Evolutionary conservation across 2,329 filamentous ascomycete species (phyloP).

Genomic region (Ceratocystis albifundus): DNA sequence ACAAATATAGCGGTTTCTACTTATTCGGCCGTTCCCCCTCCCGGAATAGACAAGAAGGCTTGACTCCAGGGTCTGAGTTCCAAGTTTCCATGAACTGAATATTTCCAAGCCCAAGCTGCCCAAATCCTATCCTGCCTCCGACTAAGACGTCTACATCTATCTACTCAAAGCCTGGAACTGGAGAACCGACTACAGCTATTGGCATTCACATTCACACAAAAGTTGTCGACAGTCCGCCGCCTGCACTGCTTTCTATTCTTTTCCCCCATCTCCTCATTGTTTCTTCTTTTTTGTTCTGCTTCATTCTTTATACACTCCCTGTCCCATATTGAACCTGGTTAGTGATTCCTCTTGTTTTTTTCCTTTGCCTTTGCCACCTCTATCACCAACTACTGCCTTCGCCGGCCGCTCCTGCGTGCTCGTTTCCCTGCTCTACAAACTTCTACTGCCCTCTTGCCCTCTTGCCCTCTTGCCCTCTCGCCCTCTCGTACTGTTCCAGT

Average conservation of each 20-base stretch:
- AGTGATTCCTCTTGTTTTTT: constrained; percentile 9
- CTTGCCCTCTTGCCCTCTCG: neutral
- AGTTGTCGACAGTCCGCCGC: neutral
- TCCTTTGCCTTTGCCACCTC: constrained; percentile 2
- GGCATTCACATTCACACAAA: constrained; percentile 11
- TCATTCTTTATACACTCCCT: constrained; percentile 7
- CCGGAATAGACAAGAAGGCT: constrained; percentile 13
- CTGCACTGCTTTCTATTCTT: neutral
- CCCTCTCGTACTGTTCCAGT: neutral
- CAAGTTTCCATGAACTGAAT: neutral
- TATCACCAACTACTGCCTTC: neutral
- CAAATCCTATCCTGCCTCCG: neutral
- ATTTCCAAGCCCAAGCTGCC: neutral
- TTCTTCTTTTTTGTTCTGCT: constrained; percentile 2
- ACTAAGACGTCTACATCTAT: constrained; percentile 1
- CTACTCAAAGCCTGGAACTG: constrained; percentile 5
- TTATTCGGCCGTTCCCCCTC: constrained; percentile 13
- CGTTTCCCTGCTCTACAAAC: neutral
- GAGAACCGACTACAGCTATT: neutral
- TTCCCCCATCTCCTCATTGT: neutral
- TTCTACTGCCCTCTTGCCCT: neutral
- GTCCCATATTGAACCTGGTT: constrained; percentile 9
- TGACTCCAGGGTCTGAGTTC: constrained; percentile 9
- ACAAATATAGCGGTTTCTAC: constrained; percentile 7
- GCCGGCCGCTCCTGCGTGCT: neutral